A percentile compares a stretch with the other conserved stretches of the same genome.
Conservation (phyloP, 2,329 filamentous ascomycete species). For the Talaromyces sp. region DNA sequence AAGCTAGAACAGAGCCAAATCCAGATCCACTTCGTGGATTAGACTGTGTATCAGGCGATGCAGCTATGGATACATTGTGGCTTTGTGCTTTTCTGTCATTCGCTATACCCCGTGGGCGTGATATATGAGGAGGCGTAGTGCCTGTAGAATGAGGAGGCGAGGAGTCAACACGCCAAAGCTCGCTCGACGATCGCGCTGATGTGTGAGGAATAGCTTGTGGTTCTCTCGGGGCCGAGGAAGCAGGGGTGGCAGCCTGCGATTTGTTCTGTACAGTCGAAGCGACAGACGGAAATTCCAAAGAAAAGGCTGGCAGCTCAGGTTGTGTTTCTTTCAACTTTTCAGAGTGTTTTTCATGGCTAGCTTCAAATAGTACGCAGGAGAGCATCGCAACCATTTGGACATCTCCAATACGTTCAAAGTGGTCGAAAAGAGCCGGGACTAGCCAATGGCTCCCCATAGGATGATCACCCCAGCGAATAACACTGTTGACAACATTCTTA, state of each 20-base stretch:
- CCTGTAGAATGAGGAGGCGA: slow-evolving; percentile 57
- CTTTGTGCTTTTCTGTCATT: slow-evolving; percentile 47
- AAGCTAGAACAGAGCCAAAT: slow-evolving; percentile 46
- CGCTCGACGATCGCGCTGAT: slow-evolving; percentile 55
- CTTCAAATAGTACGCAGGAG: slow-evolving; percentile 60
- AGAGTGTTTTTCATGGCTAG: slow-evolving; percentile 45
- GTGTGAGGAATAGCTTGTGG: slow-evolving; percentile 43
- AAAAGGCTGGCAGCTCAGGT: slow-evolving; percentile 49
- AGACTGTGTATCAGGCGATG: slow-evolving; percentile 46
- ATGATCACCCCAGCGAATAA: slow-evolving; percentile 61
- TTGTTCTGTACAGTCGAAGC: slow-evolving; percentile 46
- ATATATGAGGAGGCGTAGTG: slow-evolving; percentile 53
- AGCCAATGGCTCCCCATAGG: slow-evolving; percentile 60
- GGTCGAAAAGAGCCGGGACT: slow-evolving; percentile 59
- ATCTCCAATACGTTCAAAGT: slow-evolving; percentile 64
- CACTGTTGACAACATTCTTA: slow-evolving; percentile 44
- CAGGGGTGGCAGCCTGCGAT: slow-evolving; percentile 41
- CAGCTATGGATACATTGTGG: slow-evolving; percentile 42
- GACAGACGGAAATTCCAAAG: slow-evolving; percentile 52
- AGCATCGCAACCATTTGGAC: slow-evolving; percentile 69
- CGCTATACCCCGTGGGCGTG: slow-evolving; percentile 44
- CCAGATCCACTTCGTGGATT: slow-evolving; percentile 43
- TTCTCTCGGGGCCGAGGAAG: slow-evolving; percentile 39
- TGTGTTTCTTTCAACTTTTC: slow-evolving; percentile 36
- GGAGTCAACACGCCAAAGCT: slow-evolving; percentile 53